These are phyloP conservation scores for Lobosporangium transversale DNA, from an alignment of 192 early-diverging fungal species.

Conservation along the genomic window DNA sequence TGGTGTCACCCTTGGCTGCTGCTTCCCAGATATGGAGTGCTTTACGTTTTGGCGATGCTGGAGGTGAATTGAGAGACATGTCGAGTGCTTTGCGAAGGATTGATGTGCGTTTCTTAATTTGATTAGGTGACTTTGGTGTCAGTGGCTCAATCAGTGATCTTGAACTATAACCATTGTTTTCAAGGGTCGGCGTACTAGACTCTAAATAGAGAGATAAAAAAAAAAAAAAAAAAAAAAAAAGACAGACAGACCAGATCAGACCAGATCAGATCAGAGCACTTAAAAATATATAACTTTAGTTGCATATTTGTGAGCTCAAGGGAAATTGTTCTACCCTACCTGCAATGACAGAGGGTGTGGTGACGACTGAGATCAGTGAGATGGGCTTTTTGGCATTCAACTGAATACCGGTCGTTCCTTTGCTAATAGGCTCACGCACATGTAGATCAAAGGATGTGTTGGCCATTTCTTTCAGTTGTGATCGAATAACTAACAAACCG, in stretches of 20 bases:
- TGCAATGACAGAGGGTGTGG: constrained; percentile 39
- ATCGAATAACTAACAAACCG: constrained; percentile 34
- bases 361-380: constrained; percentile 47
- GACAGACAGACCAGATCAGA: too few species aligned
- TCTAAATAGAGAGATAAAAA: constrained; percentile 4
- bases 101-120: constrained; percentile 27
- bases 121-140: constrained; percentile 18
- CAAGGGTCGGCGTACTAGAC: constrained; percentile 14
- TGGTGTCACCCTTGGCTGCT: constrained; percentile 37
- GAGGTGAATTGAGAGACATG: constrained; percentile 49
- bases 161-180: neutral
- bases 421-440: constrained; percentile 49
- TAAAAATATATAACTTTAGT: too few species aligned
- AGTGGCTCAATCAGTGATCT: constrained; percentile 14
- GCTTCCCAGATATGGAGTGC: constrained; percentile 47
- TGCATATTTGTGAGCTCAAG: neutral
- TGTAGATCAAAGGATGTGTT: constrained; percentile 49
- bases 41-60: constrained; percentile 43
- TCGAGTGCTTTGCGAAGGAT: constrained; percentile 44
- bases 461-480: constrained; percentile 51
- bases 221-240: too few species aligned
- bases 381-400: constrained; percentile 52
- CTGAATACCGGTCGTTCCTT: constrained; percentile 44
- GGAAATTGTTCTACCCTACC: too few species aligned
- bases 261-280: too few species aligned